These are phyloP conservation scores for Kwoniella botswanensis DNA, from an alignment of 768 basidiomycete species.

Conservation along the genomic window DNA sequence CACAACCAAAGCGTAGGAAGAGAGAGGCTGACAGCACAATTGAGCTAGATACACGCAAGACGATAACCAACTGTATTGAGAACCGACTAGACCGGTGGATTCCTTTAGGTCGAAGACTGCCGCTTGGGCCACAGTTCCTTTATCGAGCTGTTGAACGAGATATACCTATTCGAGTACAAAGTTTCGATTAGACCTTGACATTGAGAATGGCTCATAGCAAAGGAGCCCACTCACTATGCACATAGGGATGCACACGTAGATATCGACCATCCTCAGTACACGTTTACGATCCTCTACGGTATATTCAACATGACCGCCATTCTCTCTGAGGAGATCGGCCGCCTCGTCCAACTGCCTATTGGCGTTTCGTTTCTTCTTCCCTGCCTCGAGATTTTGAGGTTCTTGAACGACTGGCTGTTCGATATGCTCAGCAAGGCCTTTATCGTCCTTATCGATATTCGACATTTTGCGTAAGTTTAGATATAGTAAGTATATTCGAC, in stretches of 20 bases:
- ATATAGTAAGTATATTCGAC: not conserved
- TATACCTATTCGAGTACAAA: constrained; percentile 8
- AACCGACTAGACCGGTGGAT: constrained; percentile 52
- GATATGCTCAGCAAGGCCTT: not conserved
- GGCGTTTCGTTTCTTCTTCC: constrained; percentile 4
- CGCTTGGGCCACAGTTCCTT: constrained; percentile 64
- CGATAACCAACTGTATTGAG: constrained; percentile 61
- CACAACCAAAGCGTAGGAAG: constrained; percentile 45
- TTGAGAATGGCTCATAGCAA: not conserved
- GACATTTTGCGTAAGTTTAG: not conserved
- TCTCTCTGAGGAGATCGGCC: constrained; percentile 19
- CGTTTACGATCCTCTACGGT: constrained; percentile 35
- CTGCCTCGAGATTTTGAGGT: constrained; percentile 2
- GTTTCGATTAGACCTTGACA: not conserved
- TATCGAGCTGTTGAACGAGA: constrained; percentile 35
- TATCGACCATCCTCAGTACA: constrained; percentile 40
- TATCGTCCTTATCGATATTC: not conserved
- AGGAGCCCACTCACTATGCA: constrained; percentile 20
- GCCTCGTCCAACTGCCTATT: constrained; percentile 35
- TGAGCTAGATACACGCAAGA: constrained; percentile 39
- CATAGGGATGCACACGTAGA: constrained; percentile 38
- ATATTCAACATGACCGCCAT: constrained; percentile 26
- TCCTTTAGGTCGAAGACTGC: constrained; percentile 62
- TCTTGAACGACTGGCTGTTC: constrained; percentile 5
- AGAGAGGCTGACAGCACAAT: constrained; percentile 44